Base-by-base conservation (phyloP, 345 rosid genomes). In the Populus nigra region DNA sequence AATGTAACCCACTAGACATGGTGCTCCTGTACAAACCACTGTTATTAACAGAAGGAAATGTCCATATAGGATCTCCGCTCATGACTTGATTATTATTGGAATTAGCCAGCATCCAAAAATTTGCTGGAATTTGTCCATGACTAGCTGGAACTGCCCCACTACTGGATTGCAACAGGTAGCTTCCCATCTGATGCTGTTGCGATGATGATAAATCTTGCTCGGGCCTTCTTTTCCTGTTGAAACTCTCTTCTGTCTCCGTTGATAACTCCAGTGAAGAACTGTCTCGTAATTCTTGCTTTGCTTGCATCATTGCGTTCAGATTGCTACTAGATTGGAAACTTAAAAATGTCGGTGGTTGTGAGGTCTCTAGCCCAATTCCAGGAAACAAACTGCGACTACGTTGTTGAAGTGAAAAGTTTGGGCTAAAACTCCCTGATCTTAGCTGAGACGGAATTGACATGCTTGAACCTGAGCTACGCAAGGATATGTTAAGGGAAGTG, bases 41-140 rank as follows among this genome's bases (percentile, higher is more conserved):
- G 13, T 91, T 93, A 71, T 88, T 91, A 2, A 88, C 90, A 0
- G 97, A 80, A 6, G 98, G 96, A 77, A 93, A 90, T 65, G 98
- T 89, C 99, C 99, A 94, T 57, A 90, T 77, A 3, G 99, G 97
- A 83, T 93, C 97, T 17, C 94, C 94, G 20, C 90, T 87, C 82
- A 87, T 86, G 13, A 81, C 92, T 35, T 88, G 91, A 80, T 90
- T 57, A 11, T n/a, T 92, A 74, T 74, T 86, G 17, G 94, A 83
- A 81, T 91, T 91, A 22, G 98, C 76, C 15, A 91, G 77, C 98
- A 95, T 95, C 99, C 97, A 95, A 81, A 95, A 90, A 78, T 95
- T 95, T 0, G 90, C 95, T 8, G 98, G 97, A 62, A 90, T 86
- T 74, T 92, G 96, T 0, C 86, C 82, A 55, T 88, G 94, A 36